A percentile compares a stretch with the other conserved stretches of the same genome.
These are phyloP conservation scores for Bryopsis sp. DNA, from an alignment of 139 green algal species.

Conservation along the genomic window DNA sequence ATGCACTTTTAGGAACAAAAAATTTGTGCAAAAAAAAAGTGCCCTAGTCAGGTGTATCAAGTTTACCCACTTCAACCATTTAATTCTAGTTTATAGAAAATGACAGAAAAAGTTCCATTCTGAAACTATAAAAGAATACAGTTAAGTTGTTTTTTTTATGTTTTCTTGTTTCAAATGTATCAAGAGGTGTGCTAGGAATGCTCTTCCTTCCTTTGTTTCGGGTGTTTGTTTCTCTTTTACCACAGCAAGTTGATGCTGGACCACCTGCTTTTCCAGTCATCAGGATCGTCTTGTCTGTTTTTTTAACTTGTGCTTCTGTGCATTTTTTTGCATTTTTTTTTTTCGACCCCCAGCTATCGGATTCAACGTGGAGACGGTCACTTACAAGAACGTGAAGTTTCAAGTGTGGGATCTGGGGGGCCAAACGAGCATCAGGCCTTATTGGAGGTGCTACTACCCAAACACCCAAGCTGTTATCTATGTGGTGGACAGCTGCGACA, in stretches of 20 bases:
- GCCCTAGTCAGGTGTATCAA: too few species aligned
- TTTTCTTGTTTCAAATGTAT: too few species aligned
- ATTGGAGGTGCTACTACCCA: constrained; percentile 99
- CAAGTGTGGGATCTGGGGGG: constrained; percentile 91
- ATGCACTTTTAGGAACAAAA: too few species aligned
- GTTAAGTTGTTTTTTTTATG: too few species aligned
- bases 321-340: not conserved
- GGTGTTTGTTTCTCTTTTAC: not conserved
- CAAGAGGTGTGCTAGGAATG: not conserved
- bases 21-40: too few species aligned
- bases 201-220: not conserved
- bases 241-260: not conserved
- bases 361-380: constrained; percentile 99
- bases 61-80: too few species aligned
- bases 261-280: too few species aligned
- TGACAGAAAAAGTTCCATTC: too few species aligned
- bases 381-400: constrained; percentile 99
- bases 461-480: constrained; percentile 97
- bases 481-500: constrained; percentile 93
- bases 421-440: constrained; percentile 91
- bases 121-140: too few species aligned
- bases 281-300: too few species aligned
- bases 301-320: not conserved
- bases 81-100: too few species aligned
- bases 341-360: constrained; percentile 87